A percentile compares a stretch with the other conserved stretches of the same genome.
Conservation (phyloP, 495 filamentous ascomycete genomes). For the Lindgomyces ingoldianus region DNA sequence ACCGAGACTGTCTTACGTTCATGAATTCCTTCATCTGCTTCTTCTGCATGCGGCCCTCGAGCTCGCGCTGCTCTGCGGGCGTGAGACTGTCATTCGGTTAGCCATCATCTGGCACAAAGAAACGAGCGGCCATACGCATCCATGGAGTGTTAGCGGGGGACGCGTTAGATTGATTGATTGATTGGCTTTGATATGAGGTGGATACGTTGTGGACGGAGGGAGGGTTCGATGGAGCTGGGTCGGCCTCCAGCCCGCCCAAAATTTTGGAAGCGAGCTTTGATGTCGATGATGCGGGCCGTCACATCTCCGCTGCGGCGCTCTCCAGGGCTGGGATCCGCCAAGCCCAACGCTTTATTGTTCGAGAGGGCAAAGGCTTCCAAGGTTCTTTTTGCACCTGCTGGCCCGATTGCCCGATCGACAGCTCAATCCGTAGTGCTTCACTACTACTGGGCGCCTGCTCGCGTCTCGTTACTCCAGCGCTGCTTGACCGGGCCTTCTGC, state of each 20-base stretch:
- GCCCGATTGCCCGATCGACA: neutral
- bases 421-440: neutral
- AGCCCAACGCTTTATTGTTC: too few relatives aligned
- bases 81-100: slow-evolving; percentile 60
- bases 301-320: neutral
- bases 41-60: slow-evolving; percentile 87
- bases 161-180: neutral
- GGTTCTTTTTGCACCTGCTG: neutral
- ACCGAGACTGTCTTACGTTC: slow-evolving; percentile 62
- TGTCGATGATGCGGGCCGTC: neutral
- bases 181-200: neutral
- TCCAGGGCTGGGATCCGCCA: too few relatives aligned
- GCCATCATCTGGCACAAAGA: neutral
- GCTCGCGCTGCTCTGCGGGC: slow-evolving; percentile 81
- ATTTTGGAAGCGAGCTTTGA: slow-evolving; percentile 18
- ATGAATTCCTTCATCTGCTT: slow-evolving; percentile 99
- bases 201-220: neutral
- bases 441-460: neutral
- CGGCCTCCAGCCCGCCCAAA: neutral
- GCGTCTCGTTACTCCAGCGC: neutral
- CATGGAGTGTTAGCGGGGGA: slow-evolving; percentile 15
- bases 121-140: slow-evolving; percentile 25
- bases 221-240: neutral
- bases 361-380: too few relatives aligned
- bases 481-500: neutral